A percentile compares a stretch with the other conserved stretches of the same genome.
phyloP scores from a whole-genome alignment of 2,329 filamentous ascomycete species.

The Leptographium wingfieldii region DNA sequence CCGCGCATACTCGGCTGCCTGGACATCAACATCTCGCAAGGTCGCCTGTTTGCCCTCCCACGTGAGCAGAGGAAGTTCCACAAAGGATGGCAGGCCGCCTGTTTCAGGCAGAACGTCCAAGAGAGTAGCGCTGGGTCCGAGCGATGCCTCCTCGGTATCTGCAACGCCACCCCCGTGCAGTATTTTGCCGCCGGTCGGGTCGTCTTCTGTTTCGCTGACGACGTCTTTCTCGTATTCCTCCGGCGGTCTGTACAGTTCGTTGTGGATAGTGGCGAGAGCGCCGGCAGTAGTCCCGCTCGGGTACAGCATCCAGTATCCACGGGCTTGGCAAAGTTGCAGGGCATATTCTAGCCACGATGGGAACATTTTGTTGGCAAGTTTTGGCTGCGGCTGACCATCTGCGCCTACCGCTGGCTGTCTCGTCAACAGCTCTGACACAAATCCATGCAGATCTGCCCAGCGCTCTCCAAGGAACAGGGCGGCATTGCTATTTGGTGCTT shows the following conservation, averaged over 20 bases:
- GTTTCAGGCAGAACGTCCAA: slow-evolving; percentile 34
- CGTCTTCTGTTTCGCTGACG: slow-evolving; percentile 12
- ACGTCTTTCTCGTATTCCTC: slow-evolving; percentile 46
- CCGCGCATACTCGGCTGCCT: slow-evolving; percentile 38
- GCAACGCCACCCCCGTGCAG: slow-evolving; percentile 14
- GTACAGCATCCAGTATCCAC: slow-evolving; percentile 71
- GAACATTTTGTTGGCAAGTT: slow-evolving; percentile 52
- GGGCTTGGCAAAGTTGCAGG: slow-evolving; percentile 60
- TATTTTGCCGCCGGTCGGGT: not conserved
- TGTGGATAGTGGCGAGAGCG: slow-evolving; percentile 61
- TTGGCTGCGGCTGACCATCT: slow-evolving; percentile 25
- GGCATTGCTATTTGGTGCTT: slow-evolving; percentile 72
- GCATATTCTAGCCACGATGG: slow-evolving; percentile 71
- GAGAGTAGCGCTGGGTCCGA: slow-evolving; percentile 30
- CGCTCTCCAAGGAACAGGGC: slow-evolving; percentile 71
- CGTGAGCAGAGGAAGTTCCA: slow-evolving; percentile 44
- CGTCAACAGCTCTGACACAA: slow-evolving; percentile 53
- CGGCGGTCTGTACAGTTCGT: slow-evolving; percentile 58
- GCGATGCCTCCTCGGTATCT: slow-evolving; percentile 15
- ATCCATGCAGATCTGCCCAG: slow-evolving; percentile 77
- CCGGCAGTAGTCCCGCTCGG: slow-evolving; percentile 45
- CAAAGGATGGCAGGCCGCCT: slow-evolving; percentile 29
- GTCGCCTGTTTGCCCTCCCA: slow-evolving; percentile 46
- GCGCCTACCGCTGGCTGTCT: slow-evolving; percentile 16
- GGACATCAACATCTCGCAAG: slow-evolving; percentile 25